Percentiles rank a stretch among this genome's conserved stretches.
Conservation (phyloP, 2,329 filamentous ascomycete species). For the Sclerotinia sclerotiorum region DNA sequence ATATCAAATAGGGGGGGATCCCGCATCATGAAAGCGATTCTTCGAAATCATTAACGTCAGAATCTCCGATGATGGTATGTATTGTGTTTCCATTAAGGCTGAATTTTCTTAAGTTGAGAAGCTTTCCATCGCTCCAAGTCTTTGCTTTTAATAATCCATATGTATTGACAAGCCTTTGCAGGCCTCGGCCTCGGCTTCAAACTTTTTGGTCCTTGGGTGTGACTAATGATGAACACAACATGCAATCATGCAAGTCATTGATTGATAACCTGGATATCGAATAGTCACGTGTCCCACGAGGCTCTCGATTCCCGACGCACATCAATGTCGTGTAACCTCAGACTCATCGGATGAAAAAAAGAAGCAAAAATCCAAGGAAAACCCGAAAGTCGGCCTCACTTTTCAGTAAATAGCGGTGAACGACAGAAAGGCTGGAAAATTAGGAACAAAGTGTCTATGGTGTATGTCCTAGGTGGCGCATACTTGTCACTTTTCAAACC, state of each 20-base stretch:
- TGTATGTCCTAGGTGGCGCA: slow-evolving; percentile 25
- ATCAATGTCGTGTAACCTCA: slow-evolving; percentile 27
- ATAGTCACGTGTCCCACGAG: slow-evolving; percentile 8
- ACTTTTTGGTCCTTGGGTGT: neutral
- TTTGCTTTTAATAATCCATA: neutral
- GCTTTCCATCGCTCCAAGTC: neutral
- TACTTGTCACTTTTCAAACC: slow-evolving; percentile 29
- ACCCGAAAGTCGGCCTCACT: slow-evolving; percentile 6
- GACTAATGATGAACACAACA: slow-evolving; percentile 8
- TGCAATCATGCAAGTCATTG: slow-evolving; percentile 19
- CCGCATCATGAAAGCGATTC: neutral
- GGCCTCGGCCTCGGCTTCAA: neutral
- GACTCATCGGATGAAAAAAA: slow-evolving; percentile 20
- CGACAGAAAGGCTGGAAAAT: slow-evolving; percentile 13
- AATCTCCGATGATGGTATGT: neutral
- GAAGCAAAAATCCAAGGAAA: slow-evolving; percentile 5
- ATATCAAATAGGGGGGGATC: neutral
- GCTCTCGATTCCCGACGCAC: slow-evolving; percentile 9
- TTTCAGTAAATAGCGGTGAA: slow-evolving; percentile 36
- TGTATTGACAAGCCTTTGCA: neutral
- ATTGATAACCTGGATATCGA: slow-evolving; percentile 15
- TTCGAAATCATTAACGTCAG: neutral
- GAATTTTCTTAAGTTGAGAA: neutral
- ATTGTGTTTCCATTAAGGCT: neutral
- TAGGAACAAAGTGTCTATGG: neutral